These are phyloP conservation scores for Colletotrichum tanaceti DNA, from an alignment of 2,329 filamentous ascomycete species.

Conservation along the genomic window DNA sequence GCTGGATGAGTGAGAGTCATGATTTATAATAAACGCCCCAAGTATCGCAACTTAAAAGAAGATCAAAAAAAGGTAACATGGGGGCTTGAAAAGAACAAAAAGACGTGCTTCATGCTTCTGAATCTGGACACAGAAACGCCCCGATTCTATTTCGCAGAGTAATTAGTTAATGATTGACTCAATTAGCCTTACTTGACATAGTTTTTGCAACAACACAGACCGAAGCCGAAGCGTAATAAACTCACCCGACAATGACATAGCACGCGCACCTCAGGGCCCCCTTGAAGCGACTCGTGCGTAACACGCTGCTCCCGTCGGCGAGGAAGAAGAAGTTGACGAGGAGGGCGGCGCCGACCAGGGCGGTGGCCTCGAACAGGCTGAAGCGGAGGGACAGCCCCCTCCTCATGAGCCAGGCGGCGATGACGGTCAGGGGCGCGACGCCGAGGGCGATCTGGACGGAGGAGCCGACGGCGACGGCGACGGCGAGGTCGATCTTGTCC, in stretches of 20 bases:
- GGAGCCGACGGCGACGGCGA: slow-evolving; percentile 70
- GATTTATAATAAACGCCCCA: no score
- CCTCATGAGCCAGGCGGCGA: slow-evolving; percentile 68
- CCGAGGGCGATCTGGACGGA: slow-evolving; percentile 72
- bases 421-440: slow-evolving; percentile 69
- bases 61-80: no score
- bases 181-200: no score
- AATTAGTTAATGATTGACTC: no score
- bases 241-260: slow-evolving; percentile 63
- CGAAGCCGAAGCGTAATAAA: no score
- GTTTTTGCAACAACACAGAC: no score
- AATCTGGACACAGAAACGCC: slow-evolving; percentile 4
- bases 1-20: no score
- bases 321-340: slow-evolving; percentile 82
- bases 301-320: slow-evolving; percentile 76
- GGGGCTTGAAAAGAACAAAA: no score
- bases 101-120: background rate
- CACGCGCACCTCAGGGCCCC: slow-evolving; percentile 67
- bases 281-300: slow-evolving; percentile 61
- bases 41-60: background rate
- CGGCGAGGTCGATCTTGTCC: slow-evolving; percentile 72
- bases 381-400: slow-evolving; percentile 75
- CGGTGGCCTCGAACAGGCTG: slow-evolving; percentile 79
- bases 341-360: slow-evolving; percentile 76
- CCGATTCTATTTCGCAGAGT: slow-evolving; percentile 1